A percentile compares a stretch with the other conserved stretches of the same genome.
phyloP scores from a whole-genome alignment of 768 basidiomycete genomes.

The Exsudoporus frostii region DNA sequence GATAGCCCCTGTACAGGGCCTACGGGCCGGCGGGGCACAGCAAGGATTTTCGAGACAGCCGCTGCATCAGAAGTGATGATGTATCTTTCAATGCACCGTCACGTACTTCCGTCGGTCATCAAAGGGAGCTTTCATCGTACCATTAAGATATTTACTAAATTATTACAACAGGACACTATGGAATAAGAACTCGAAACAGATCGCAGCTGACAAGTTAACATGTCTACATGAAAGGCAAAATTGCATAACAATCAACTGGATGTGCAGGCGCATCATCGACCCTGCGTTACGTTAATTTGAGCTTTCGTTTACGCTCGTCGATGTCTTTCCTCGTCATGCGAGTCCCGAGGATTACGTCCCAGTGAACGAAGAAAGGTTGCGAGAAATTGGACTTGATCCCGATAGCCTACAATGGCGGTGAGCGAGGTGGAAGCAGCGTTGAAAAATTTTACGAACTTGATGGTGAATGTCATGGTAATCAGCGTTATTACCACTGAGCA shows the following conservation, averaged over 20 bases:
- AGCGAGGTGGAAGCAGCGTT: neutral
- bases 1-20: slow-evolving; percentile 5
- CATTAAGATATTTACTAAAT: slow-evolving; percentile 15
- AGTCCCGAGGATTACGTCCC: slow-evolving; percentile 85
- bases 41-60: no score
- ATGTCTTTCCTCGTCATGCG: slow-evolving; percentile 73
- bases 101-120: neutral
- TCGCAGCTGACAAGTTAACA: neutral
- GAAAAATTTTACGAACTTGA: slow-evolving; percentile 51
- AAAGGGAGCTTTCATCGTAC: neutral
- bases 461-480: slow-evolving; percentile 99
- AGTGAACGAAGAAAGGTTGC: slow-evolving; percentile 95
- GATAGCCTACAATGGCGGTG: slow-evolving; percentile 31
- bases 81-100: neutral
- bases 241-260: neutral
- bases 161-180: slow-evolving; percentile 22
- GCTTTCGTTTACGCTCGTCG: slow-evolving; percentile 44
- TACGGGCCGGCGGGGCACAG: no score
- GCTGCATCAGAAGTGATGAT: no score
- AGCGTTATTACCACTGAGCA: slow-evolving; percentile 83
- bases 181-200: neutral
- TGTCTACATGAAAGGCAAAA: slow-evolving; percentile 1
- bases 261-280: neutral
- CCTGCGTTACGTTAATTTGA: slow-evolving; percentile 19
- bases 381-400: slow-evolving; percentile 96